Percentiles rank a stretch among this genome's conserved stretches.
These are phyloP conservation scores for Thelephora terrestris DNA, from an alignment of 1,284 basidiomycete genomes.

Conservation along the genomic window DNA sequence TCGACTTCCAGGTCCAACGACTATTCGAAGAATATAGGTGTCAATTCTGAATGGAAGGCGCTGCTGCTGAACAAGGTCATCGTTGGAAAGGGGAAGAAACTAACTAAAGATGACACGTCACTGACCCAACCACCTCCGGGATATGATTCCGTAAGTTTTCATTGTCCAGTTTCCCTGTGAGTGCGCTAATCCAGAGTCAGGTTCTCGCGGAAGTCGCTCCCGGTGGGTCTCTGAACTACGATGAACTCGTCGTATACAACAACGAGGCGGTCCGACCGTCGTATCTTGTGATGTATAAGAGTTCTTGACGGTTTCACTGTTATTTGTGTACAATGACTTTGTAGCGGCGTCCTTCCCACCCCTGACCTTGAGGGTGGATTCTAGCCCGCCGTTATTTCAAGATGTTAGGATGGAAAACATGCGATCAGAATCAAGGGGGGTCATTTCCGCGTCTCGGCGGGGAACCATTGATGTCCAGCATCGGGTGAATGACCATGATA, in stretches of 20 bases:
- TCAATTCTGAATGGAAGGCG: constrained; percentile 41
- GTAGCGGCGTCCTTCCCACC: no score
- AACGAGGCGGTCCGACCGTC: constrained; percentile 13
- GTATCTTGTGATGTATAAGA: constrained; percentile 12
- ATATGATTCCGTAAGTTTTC: constrained; percentile 29
- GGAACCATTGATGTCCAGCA: no score
- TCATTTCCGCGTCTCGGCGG: no score
- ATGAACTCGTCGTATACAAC: constrained; percentile 11
- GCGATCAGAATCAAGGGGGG: no score
- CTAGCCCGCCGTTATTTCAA: no score
- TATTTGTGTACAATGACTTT: no score
- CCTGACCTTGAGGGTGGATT: no score
- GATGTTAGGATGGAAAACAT: no score
- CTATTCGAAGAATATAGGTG: constrained; percentile 42
- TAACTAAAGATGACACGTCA: constrained; percentile 41
- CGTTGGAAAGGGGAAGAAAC: constrained; percentile 53
- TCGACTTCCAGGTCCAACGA: constrained; percentile 41
- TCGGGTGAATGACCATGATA: no score
- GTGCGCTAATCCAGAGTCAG: background rate
- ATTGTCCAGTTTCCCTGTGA: background rate
- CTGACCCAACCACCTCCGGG: constrained; percentile 45
- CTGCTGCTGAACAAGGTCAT: constrained; percentile 59
- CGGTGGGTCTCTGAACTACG: constrained; percentile 9
- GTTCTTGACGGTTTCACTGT: background rate
- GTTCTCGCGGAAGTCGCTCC: constrained; percentile 6